Conservation (phyloP, 495 filamentous ascomycete genomes). For the Aspergillus affinis region DNA sequence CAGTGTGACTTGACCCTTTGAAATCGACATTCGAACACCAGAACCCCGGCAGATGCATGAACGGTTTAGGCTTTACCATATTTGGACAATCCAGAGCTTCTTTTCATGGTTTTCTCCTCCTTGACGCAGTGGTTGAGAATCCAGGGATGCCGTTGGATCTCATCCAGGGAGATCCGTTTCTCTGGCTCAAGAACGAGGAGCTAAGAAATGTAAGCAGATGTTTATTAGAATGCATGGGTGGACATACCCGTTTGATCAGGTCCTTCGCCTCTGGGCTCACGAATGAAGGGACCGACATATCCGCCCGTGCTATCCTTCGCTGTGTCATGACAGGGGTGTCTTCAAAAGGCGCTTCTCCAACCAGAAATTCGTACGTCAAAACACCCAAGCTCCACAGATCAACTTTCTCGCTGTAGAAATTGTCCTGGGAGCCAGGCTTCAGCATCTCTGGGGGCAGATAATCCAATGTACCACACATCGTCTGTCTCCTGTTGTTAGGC, state of each 20-base stretch:
- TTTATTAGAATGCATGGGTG: neutral
- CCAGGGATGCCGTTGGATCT: slow-evolving; percentile 91
- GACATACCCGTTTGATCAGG: slow-evolving; percentile 80
- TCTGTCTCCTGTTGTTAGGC: slow-evolving; percentile 88
- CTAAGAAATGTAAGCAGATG: slow-evolving; percentile 44
- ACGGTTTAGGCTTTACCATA: slow-evolving; percentile 34
- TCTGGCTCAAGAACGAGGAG: slow-evolving; percentile 91
- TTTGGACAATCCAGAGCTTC: slow-evolving; percentile 44
- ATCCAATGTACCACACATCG: slow-evolving; percentile 96
- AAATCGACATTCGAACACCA: slow-evolving; percentile 25
- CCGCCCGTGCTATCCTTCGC: slow-evolving; percentile 79
- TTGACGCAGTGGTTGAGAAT: slow-evolving; percentile 94
- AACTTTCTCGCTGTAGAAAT: slow-evolving; percentile 91
- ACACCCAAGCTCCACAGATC: slow-evolving; percentile 96
- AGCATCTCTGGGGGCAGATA: slow-evolving; percentile 99
- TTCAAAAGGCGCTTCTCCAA: slow-evolving; percentile 95
- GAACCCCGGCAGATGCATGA: slow-evolving; percentile 24
- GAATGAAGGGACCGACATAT: slow-evolving; percentile 90
- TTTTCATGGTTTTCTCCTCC: slow-evolving; percentile 61
- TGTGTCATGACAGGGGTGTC: slow-evolving; percentile 95
- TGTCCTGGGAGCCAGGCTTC: slow-evolving; percentile 71
- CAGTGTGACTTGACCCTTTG: neutral
- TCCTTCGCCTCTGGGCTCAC: slow-evolving; percentile 90
- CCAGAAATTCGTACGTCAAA: slow-evolving; percentile 93
- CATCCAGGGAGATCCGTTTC: slow-evolving; percentile 85